phyloP scores from a whole-genome alignment of 1,139 yeast genomes.

The Diutina neorugosa region DNA sequence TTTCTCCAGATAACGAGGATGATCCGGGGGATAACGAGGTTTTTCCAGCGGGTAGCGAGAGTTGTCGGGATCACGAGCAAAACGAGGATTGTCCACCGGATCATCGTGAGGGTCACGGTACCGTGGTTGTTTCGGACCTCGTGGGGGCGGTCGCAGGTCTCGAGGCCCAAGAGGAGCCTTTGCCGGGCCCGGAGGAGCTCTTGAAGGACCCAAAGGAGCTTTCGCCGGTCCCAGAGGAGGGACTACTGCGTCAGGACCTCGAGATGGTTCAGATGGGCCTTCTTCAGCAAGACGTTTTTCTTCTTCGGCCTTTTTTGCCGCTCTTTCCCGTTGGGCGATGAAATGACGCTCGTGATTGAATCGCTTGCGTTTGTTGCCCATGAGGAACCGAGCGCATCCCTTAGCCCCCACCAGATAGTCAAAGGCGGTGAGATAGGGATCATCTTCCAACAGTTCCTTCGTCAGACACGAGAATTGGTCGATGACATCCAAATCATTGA shows the following conservation, averaged over 20 bases:
- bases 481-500: conserved; percentile 28
- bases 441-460: conserved; percentile 27
- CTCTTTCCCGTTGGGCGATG: neutral
- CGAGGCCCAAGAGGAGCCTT: neutral
- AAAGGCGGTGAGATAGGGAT: conserved; percentile 38
- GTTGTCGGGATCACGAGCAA: neutral
- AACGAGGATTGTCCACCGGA: neutral
- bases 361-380: conserved; percentile 36
- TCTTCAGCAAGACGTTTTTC: neutral
- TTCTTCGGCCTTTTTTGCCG: neutral
- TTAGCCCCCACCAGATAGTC: conserved; percentile 31
- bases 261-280: neutral
- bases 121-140: neutral
- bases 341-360: conserved; percentile 13
- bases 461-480: conserved; percentile 27
- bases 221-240: neutral
- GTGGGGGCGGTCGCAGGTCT: neutral
- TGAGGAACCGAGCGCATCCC: conserved; percentile 45
- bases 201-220: neutral
- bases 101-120: neutral
- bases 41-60: neutral
- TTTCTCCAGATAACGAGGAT: neutral
- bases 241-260: neutral
- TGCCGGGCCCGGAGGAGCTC: neutral
- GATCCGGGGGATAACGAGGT: neutral